phyloP scores from a whole-genome alignment of 176 grass and related monocot species.

The Triticum urartu region DNA sequence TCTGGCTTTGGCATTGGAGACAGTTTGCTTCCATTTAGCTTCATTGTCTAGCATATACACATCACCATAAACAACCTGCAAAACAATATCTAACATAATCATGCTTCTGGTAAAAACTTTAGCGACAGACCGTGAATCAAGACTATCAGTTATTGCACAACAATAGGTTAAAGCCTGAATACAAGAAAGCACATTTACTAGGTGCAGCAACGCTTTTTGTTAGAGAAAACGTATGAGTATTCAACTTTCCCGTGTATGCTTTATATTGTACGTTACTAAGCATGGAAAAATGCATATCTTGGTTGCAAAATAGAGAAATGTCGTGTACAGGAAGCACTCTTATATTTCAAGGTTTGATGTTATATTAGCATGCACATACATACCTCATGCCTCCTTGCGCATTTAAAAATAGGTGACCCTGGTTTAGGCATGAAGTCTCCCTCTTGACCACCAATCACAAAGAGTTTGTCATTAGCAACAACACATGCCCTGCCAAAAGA shows the following conservation, averaged over 20 bases:
- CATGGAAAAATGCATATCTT: background rate
- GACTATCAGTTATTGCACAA: background rate
- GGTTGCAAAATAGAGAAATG: background rate
- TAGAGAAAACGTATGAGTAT: background rate
- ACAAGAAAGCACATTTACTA: background rate
- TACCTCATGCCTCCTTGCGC: slow-evolving; percentile 76
- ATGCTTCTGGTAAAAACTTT: background rate
- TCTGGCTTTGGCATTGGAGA: slow-evolving; percentile 80
- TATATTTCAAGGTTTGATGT: background rate
- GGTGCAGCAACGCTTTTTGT: background rate
- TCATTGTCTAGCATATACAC: slow-evolving; percentile 73
- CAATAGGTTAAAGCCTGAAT: background rate
- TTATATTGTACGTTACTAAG: background rate
- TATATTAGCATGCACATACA: background rate
- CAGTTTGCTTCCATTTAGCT: slow-evolving; percentile 56
- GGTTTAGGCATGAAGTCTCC: slow-evolving; percentile 94
- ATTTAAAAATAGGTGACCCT: slow-evolving; percentile 90
- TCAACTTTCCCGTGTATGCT: background rate
- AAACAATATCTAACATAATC: background rate
- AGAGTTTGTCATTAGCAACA: slow-evolving; percentile 68
- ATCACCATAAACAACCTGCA: slow-evolving; percentile 75
- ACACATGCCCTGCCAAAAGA: slow-evolving; percentile 62
- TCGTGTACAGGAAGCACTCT: background rate
- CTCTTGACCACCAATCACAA: slow-evolving; percentile 95
- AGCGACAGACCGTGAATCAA: background rate